Evolutionary conservation across 2,329 filamentous ascomycete genomes (phyloP), one percentile per base, ranked within the genome.

Genomic region (Ceratocystis diversiconidia): DNA sequence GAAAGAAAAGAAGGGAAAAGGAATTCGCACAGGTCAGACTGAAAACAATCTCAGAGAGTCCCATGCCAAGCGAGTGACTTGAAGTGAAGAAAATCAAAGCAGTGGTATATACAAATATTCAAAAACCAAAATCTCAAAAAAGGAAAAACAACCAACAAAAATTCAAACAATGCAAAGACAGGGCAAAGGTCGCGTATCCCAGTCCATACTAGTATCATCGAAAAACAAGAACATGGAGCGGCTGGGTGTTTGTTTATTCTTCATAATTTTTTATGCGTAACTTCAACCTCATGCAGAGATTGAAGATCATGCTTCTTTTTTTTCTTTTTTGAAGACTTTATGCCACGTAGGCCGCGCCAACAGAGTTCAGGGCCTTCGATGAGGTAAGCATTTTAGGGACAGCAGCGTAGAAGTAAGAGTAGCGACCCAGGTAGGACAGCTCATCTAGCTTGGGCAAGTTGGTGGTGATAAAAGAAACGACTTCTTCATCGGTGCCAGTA

Each of bases 351-450:
- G 76, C 76, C 70, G 77, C 71, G 71, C 82, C 82, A 68, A 76
- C 77, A 25, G 69, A 68, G 76, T 76, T 82, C 28, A 80, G 74
- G n/a, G 72, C 41, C 30, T 72, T 73, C 59, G 71, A 62, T 41
- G 73, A 75, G 60, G 72, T 66, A 73, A 82, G 74, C 69, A 82
- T 75, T 64, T 73, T 72, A 69, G 75, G 76, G 22, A 75, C 71
- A 55, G 71, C 60, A 17, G 63, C 68, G 77, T 80, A 80, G 74
- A 82, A 85, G 78, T 82, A 84, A 28, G 82, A 77, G 75, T 84
- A 84, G 68, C 77, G 79, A 70, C 80, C 74, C 59, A 85, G 77
- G 72, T 79, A 83, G 63, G 72, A 71, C 70, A 77, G 78, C 69
- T 70, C 73, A 68, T 84, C 81, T 6, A 84, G 75, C 70, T 75